Evolutionary conservation across 352 stramenopile species (phyloP).

Genomic region (Elongisporangium anandrum): DNA sequence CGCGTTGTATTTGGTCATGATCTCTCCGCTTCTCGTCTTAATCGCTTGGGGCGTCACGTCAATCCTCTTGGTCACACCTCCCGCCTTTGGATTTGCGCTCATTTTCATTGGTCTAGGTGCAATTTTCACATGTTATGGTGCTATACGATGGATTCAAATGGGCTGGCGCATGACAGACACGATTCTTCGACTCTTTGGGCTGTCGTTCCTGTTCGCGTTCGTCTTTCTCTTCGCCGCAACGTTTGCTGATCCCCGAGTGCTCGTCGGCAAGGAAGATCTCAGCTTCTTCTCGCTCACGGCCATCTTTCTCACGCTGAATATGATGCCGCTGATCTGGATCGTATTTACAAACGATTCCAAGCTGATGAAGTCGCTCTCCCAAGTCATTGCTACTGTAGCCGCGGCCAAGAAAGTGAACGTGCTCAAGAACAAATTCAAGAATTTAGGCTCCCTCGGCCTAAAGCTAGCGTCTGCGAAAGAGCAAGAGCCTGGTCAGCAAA

Average conservation of each 20-base stretch:
- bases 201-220: slow-evolving; percentile 58
- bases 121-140: slow-evolving; percentile 36
- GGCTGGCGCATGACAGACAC: slow-evolving; percentile 78
- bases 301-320: slow-evolving; percentile 83
- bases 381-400: slow-evolving; percentile 71
- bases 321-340: slow-evolving; percentile 90
- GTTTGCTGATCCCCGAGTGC: slow-evolving; percentile 74
- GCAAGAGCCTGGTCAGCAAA: slow-evolving; percentile 10
- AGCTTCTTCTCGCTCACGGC: slow-evolving; percentile 77
- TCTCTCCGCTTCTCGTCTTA: slow-evolving; percentile 52
- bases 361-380: slow-evolving; percentile 75
- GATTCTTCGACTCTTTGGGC: slow-evolving; percentile 44
- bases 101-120: slow-evolving; percentile 65
- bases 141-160: slow-evolving; percentile 58
- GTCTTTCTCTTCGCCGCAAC: slow-evolving; percentile 78
- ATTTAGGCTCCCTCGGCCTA: slow-evolving; percentile 66
- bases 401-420: slow-evolving; percentile 74
- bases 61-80: slow-evolving; percentile 65
- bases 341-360: slow-evolving; percentile 88
- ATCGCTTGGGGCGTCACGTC: slow-evolving; percentile 70
- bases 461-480: slow-evolving; percentile 62
- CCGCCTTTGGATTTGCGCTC: slow-evolving; percentile 72
- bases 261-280: slow-evolving; percentile 55
- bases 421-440: slow-evolving; percentile 82
- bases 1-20: slow-evolving; percentile 50